Evolutionary conservation across 2,329 filamentous ascomycete genomes (phyloP).

Genomic region (Fusarium sp.): DNA sequence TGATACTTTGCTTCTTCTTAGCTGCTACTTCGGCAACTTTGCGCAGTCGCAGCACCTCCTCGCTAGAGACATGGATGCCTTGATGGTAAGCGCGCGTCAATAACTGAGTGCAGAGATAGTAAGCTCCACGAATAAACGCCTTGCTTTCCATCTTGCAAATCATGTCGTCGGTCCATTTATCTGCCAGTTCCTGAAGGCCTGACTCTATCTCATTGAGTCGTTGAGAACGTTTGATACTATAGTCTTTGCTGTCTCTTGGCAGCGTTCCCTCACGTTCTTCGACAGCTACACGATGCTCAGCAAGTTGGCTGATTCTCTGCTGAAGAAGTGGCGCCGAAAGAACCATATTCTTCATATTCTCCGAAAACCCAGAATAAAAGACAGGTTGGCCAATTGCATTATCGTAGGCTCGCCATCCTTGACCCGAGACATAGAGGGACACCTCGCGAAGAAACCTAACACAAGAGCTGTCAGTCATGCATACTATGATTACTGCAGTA

Average conservation of each 20-base stretch:
- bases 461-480: conserved; percentile 22
- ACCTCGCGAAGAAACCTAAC: conserved; percentile 90
- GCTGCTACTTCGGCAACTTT: conserved; percentile 86
- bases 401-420: conserved; percentile 96
- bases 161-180: conserved; percentile 92
- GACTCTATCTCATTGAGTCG: conserved; percentile 75
- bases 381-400: conserved; percentile 90
- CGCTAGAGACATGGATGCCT: conserved; percentile 94
- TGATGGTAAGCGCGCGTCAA: conserved; percentile 95
- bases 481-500: background rate
- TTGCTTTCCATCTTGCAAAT: conserved; percentile 99
- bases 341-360: conserved; percentile 86
- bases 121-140: conserved; percentile 89
- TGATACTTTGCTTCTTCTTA: conserved; percentile 91
- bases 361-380: conserved; percentile 92
- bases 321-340: conserved; percentile 82
- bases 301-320: conserved; percentile 80
- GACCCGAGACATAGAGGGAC: conserved; percentile 90
- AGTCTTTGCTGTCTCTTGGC: conserved; percentile 67
- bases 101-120: conserved; percentile 89
- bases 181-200: conserved; percentile 83
- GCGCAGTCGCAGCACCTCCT: conserved; percentile 87
- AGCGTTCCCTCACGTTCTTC: conserved; percentile 83
- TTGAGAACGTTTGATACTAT: conserved; percentile 63
- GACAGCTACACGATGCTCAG: conserved; percentile 77